A percentile compares a stretch with the other conserved stretches of the same genome.
Conservation (phyloP, 176 grass and related monocot genomes). For the Coix lacrymajobi region DNA sequence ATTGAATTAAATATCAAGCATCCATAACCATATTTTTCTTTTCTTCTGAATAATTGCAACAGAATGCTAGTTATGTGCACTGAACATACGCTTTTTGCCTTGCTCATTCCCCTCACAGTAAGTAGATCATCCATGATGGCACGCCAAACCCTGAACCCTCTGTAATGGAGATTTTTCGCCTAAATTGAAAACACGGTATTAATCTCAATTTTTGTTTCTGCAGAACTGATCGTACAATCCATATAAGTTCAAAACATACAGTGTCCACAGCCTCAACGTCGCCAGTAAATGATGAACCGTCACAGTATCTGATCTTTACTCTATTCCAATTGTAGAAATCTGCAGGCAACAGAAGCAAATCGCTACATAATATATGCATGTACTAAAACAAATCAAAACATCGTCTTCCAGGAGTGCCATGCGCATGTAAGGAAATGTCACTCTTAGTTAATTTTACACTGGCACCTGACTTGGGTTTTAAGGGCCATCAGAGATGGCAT, state of each 20-base stretch:
- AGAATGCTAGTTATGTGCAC: background rate
- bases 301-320: constrained; percentile 79
- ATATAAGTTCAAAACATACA: constrained; percentile 20
- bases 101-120: constrained; percentile 56
- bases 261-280: constrained; percentile 49
- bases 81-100: constrained; percentile 56
- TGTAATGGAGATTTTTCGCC: constrained; percentile 61
- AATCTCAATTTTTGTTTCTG: background rate
- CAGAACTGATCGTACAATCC: background rate
- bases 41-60: background rate
- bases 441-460: background rate
- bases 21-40: background rate
- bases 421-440: background rate
- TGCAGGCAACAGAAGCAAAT: background rate
- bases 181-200: constrained; percentile 22
- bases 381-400: background rate
- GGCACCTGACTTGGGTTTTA: background rate
- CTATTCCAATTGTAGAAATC: constrained; percentile 92
- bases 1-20: background rate
- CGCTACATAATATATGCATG: background rate
- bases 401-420: background rate
- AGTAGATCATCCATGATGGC: constrained; percentile 82
- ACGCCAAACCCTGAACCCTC: constrained; percentile 71
- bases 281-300: constrained; percentile 80
- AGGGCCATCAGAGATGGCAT: background rate